Conservation (phyloP, 2,329 filamentous ascomycete genomes). For the Nothophaeocryptopus gaeumannii region DNA sequence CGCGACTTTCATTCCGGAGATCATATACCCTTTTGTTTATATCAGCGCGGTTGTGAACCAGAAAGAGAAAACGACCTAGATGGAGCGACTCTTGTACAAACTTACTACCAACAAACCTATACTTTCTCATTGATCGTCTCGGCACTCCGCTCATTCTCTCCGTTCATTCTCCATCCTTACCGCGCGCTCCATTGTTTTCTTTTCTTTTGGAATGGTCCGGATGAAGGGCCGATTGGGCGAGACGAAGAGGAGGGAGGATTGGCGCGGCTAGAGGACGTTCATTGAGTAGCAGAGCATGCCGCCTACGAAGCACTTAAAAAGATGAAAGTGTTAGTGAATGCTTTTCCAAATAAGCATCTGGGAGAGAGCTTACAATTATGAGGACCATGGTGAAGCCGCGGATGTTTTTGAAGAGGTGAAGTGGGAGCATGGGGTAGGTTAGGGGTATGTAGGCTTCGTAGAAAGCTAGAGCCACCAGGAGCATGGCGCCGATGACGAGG, state of each 20-base stretch:
- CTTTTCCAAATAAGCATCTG: not conserved
- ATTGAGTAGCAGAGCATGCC: constrained; percentile 20
- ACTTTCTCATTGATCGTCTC: no score
- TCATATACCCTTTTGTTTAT: constrained; percentile 40
- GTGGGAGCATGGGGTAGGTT: constrained; percentile 17
- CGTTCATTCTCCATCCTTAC: constrained; percentile 17
- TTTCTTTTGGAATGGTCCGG: constrained; percentile 13
- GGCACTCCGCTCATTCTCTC: constrained; percentile 9
- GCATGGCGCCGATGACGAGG: constrained; percentile 12
- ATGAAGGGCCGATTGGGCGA: constrained; percentile 13
- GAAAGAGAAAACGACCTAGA: constrained; percentile 3
- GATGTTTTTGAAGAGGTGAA: constrained; percentile 14
- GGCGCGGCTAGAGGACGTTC: constrained; percentile 19
- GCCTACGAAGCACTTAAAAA: constrained; percentile 7
- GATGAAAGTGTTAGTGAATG: not conserved
- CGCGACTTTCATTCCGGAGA: constrained; percentile 40
- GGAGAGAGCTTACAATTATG: constrained; percentile 4
- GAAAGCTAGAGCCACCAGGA: constrained; percentile 13
- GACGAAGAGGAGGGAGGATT: constrained; percentile 16
- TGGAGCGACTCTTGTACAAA: not conserved
- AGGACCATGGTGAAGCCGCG: constrained; percentile 17
- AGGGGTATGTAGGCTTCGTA: constrained; percentile 14
- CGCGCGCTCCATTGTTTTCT: constrained; percentile 15
- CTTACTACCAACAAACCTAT: no score
- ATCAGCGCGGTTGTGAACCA: constrained; percentile 29